phyloP scores from a whole-genome alignment of 2,329 filamentous ascomycete species.

The Paraphoma sp. region DNA sequence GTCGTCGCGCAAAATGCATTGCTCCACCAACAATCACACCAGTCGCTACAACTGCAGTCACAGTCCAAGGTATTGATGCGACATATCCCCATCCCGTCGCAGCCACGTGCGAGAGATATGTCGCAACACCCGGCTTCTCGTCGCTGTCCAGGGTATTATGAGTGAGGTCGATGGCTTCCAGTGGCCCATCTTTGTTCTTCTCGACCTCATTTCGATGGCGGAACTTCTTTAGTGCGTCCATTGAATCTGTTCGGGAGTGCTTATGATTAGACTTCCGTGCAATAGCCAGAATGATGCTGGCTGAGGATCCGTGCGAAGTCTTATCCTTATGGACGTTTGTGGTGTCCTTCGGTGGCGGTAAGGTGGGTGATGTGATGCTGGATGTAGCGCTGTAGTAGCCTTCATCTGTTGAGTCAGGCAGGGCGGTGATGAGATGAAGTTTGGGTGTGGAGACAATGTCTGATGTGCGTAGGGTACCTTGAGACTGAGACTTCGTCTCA shows the following conservation, averaged over 20 bases:
- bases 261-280: neutral
- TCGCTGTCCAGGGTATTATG: neutral
- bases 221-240: constrained; percentile 5
- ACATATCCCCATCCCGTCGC: neutral
- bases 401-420: no score
- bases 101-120: neutral
- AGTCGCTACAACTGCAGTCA: neutral
- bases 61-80: neutral
- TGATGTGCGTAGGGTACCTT: no score
- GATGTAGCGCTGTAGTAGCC: no score
- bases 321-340: neutral
- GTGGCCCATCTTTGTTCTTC: neutral
- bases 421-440: no score
- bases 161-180: neutral
- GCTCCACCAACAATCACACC: constrained; percentile 1
- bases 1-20: neutral
- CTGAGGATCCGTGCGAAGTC: neutral
- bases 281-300: neutral
- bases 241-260: constrained; percentile 2
- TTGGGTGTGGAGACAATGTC: no score
- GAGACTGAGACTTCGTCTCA: no score
- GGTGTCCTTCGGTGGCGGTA: no score
- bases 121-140: neutral
- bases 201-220: neutral
- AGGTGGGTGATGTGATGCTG: no score